Base-by-base conservation (phyloP, 768 basidiomycete species). In the Clitopilus hobsonii region DNA sequence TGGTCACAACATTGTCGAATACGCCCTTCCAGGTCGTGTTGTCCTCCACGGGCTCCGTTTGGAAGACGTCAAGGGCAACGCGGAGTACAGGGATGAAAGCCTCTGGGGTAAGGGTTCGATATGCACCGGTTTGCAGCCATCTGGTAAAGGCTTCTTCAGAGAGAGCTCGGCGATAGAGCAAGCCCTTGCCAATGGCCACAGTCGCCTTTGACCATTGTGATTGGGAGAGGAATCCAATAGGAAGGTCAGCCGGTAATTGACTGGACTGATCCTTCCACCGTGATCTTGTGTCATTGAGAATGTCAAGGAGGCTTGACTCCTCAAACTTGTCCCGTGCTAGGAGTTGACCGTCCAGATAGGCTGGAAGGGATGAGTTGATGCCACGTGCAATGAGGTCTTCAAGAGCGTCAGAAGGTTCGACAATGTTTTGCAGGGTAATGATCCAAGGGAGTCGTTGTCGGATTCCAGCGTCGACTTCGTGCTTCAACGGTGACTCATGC, bases 361-460 rank as follows among this genome's bases (percentile, higher is more conserved):
- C 58, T 0, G 78, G 78, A 18, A 80, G 50, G 7, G 70, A 71
- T 1, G 74, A 71, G 14, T 71, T 65, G 3, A 83, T 56, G 0
- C 73, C 67, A 3, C 61, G 60, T 1, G 80, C 75, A 20, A 86
- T 71, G 56, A 86, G 65, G 7, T 75, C 69, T 38, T 86, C 81
- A 0, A 85, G 68, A 1, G 70, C 56, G 1, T 53, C 7, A 82
- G 57, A 0, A 85, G 70, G 10, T 67, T 67, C 5, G 70, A 67
- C 1, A 78, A 58, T n/a, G n/a, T n/a, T n/a, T n/a, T n/a, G n/a
- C n/a, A n/a, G n/a, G n/a, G n/a, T n/a, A n/a, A n/a, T n/a, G n/a
- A n/a, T n/a, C n/a, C n/a, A n/a, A n/a, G n/a, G n/a, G n/a, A n/a
- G n/a, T 36, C 73, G 65, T 27, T 63, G 55, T 16, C 63, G 57